Evolutionary conservation across 441 rosid species (phyloP), one percentile per base, ranked within the genome.

Genomic region (Arabidopsis lyrata): DNA sequence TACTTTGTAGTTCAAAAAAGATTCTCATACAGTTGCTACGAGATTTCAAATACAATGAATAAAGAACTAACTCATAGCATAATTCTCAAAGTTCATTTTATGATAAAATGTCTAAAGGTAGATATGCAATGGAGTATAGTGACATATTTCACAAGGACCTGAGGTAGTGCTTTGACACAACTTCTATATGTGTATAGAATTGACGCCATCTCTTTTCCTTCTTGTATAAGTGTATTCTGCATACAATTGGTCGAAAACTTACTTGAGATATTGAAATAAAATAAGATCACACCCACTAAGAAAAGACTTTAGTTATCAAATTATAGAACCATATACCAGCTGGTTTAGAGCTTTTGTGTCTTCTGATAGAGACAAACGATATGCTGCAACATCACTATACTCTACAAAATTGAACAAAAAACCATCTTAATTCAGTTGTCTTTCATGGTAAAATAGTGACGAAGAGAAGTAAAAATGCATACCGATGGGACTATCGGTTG

Each of bases 101-200:
- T 7, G 52, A 38, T 10, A 29, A 36, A 63, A n/a, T 20, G 31
- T 32, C 63, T 41, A 27, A 16, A 74, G 27, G 63, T 56, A 48
- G 66, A 64, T 2, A 39, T 22, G 9, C 34, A 64, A 31, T 5
- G n/a, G 15, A 6, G 31, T 32, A 47, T 6, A 56, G 50, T 49
- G 22, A 57, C 0, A 18, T 69, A 56, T 4, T 15, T 68, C 48
- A 42, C 74, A 73, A 79, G 77, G 69, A 92, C 99, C 99, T 96
- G 99, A 82, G 99, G 98, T 68, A 96, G 87, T 5, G 99, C 99
- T 94, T 96, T 96, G 72, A 96, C 98, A 63, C 99, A 96, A 68
- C 97, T 93, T 73, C 99, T 94, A 77, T 93, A 96, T 1, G 99
- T 91, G 76, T 93, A 96, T 70, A 96, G 96, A 75, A 93, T 92